Evolutionary conservation across 140 eudicot genomes (phyloP).

Genomic region (Cichorium intybus): DNA sequence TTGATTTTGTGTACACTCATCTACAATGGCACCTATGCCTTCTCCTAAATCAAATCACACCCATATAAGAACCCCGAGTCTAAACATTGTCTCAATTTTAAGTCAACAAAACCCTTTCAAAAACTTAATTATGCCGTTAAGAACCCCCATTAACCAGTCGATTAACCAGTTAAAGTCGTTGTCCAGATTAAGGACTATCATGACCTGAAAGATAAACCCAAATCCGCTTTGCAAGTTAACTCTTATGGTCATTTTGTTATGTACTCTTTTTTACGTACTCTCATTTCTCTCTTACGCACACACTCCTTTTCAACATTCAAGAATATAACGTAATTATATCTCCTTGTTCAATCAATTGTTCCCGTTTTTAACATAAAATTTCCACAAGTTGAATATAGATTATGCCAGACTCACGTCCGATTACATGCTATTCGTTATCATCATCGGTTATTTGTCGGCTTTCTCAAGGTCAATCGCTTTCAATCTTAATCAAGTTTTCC

Average conservation of each 20-base stretch:
- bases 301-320: no score
- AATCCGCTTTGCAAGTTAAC: conserved; percentile 42
- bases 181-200: conserved; percentile 80
- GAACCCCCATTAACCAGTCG: conserved; percentile 32
- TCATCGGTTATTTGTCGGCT: no score
- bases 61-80: conserved; percentile 56
- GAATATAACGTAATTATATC: no score
- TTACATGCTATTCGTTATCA: no score
- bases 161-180: conserved; percentile 89
- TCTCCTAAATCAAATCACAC: conserved; percentile 38
- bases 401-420: no score
- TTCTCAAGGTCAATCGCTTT: no score
- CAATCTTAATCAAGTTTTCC: no score
- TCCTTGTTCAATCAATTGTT: no score
- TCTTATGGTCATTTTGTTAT: conserved; percentile 41
- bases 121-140: conserved; percentile 38
- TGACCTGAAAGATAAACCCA: conserved; percentile 52
- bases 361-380: no score
- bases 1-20: neutral
- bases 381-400: no score
- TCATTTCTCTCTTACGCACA: no score
- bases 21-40: conserved; percentile 60
- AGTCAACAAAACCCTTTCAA: conserved; percentile 48
- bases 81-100: conserved; percentile 48
- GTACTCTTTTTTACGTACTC: no score